Evolutionary conservation across 2,329 filamentous ascomycete genomes (phyloP).

Genomic region (Paracoccidioides lutzii): DNA sequence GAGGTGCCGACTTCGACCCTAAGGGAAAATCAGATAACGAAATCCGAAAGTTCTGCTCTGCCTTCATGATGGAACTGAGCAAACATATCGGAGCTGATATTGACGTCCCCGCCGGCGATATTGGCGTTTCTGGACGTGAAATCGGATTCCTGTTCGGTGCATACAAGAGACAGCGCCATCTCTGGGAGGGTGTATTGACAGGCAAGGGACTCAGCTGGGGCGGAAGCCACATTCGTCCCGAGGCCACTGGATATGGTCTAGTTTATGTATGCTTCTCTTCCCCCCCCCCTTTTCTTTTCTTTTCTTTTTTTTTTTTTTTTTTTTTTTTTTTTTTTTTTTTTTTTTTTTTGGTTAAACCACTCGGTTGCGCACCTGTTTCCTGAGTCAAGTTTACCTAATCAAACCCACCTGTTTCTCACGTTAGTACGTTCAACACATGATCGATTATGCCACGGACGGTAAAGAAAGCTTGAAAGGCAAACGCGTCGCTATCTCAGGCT

Average conservation of each 20-base stretch:
- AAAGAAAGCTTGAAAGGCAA: slow-evolving; percentile 80
- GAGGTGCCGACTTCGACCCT: slow-evolving; percentile 95
- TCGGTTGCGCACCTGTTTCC: neutral
- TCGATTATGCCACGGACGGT: slow-evolving; percentile 65
- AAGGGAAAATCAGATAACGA: slow-evolving; percentile 97
- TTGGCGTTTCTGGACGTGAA: slow-evolving; percentile 83
- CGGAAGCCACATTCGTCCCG: slow-evolving; percentile 83
- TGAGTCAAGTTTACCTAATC: neutral
- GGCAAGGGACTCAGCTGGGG: slow-evolving; percentile 92
- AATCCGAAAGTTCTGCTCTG: slow-evolving; percentile 90
- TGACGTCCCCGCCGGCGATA: slow-evolving; percentile 93
- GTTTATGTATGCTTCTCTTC: slow-evolving; percentile 53
- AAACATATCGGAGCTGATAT: slow-evolving; percentile 95
- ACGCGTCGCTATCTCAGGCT: slow-evolving; percentile 88
- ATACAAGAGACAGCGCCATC: slow-evolving; percentile 77
- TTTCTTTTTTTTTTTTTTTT: no score
- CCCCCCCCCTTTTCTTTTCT: no score
- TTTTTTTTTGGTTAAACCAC: no score
- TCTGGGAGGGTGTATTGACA: slow-evolving; percentile 91
- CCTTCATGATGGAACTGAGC: slow-evolving; percentile 92
- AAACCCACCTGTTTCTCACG: slow-evolving; percentile 1
- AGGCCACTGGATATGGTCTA: slow-evolving; percentile 92
- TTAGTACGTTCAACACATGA: slow-evolving; percentile 85
- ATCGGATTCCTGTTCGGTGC: slow-evolving; percentile 91
- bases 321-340: no score